phyloP scores from a whole-genome alignment of 371 early-diverging fungal species.

The Lichtheimia ramosa region DNA sequence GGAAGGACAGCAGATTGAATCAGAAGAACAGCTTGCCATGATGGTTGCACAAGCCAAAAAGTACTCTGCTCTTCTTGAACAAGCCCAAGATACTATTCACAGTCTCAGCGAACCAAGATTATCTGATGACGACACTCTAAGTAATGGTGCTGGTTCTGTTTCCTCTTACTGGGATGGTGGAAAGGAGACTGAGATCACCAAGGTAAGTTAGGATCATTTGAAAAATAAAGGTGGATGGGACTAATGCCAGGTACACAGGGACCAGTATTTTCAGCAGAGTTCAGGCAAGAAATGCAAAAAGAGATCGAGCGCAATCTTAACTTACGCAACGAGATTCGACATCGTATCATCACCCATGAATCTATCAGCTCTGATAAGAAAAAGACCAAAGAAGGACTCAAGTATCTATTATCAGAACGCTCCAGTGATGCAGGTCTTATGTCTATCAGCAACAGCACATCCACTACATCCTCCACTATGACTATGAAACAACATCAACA shows the following conservation, averaged over 20 bases:
- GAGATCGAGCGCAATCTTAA: slow-evolving; percentile 51
- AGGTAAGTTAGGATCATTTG: slow-evolving; percentile 20
- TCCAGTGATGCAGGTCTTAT: slow-evolving; percentile 17
- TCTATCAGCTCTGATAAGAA: slow-evolving; percentile 33
- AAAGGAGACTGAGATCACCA: slow-evolving; percentile 51
- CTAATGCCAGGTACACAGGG: slow-evolving; percentile 24
- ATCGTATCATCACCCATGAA: slow-evolving; percentile 47
- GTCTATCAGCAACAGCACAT: slow-evolving; percentile 9
- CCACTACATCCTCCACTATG: slow-evolving; percentile 26
- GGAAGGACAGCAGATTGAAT: slow-evolving; percentile 61
- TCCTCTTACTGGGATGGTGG: slow-evolving; percentile 28
- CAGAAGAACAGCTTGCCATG: slow-evolving; percentile 58
- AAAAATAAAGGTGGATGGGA: too few relatives aligned
- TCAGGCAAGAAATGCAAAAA: slow-evolving; percentile 56
- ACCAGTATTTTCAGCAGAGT: slow-evolving; percentile 54
- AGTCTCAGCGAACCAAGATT: slow-evolving; percentile 48
- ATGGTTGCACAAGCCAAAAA: slow-evolving; percentile 68
- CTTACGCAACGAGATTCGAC: slow-evolving; percentile 46
- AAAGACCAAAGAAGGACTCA: slow-evolving; percentile 49
- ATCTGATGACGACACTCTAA: slow-evolving; percentile 36
- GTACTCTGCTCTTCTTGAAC: slow-evolving; percentile 62
- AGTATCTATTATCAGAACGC: slow-evolving; percentile 47
- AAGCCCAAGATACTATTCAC: slow-evolving; percentile 70
- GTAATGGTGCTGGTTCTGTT: slow-evolving; percentile 24
- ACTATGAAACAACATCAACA: slow-evolving; percentile 8